Base-by-base conservation (phyloP, 352 stramenopile genomes). In the Pythium myriotylum region DNA sequence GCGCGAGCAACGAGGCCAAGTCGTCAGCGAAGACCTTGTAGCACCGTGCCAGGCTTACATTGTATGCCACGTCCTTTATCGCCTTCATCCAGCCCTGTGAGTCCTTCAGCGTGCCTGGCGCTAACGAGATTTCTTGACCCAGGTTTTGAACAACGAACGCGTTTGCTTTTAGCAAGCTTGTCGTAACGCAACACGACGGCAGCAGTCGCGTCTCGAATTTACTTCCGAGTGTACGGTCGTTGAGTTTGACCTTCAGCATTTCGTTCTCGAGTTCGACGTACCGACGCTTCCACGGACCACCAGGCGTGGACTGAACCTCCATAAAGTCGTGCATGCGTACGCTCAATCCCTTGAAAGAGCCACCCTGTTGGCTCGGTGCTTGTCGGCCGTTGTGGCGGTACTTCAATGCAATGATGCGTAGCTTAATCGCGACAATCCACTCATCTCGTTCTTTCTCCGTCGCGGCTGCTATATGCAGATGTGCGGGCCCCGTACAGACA, bases 201-300 rank as follows among this genome's bases (percentile, higher is more conserved):
- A 91, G 45, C 1, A 89, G 59, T 7, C 66, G 67, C 8, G 78
- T 80, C 46, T 88, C 77, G 16, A 88, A 77, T 16, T 79, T 75
- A 1, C 77, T 73, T 4, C 79, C 77, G 2, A 91, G 48, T 32
- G 72, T 77, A 4, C 78, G 67, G 51, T 88, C 82, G 40, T 68
- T 88, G 26, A 63, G 67, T 54, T 91, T 91, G 55, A 91, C 69
- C 19, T 83, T 79, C 26, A 91, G 60, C 59, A 86, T 82, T 14
- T 77, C 74, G 47, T 89, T 84, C 26, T 87, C 76, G 1, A 89
- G 55, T 40, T 89, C 82, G 20, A 89, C 77, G 40, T 78, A 89
- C 33, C 72, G 64, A 22, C 70, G 67, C 53, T 88, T 89, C 79
- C 81, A 91, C 4, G 59, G 56, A 26, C 62, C 68, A 12, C 72